phyloP scores from a whole-genome alignment of 306 rosid species.

The Gastrolobium villosum region DNA sequence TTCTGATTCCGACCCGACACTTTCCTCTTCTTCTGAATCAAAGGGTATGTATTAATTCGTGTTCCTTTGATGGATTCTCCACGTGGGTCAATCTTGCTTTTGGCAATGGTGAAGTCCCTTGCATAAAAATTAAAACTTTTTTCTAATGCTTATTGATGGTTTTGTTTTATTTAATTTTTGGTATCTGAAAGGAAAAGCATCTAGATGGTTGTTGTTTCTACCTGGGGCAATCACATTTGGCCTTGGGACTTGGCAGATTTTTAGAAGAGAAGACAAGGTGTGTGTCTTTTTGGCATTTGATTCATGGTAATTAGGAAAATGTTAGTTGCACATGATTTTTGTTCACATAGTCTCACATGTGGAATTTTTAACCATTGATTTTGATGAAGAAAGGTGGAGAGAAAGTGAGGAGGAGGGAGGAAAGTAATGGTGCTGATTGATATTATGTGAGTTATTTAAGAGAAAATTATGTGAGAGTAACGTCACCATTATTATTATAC shows the following conservation, averaged over 20 bases:
- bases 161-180: not conserved
- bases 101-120: slow-evolving; percentile 36
- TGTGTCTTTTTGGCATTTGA: slow-evolving; percentile 5
- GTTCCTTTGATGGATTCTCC: slow-evolving; percentile 15
- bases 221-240: slow-evolving; percentile 97
- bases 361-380: not conserved
- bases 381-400: not conserved
- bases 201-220: slow-evolving; percentile 76
- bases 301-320: slow-evolving; percentile 22
- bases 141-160: slow-evolving; percentile 7
- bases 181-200: slow-evolving; percentile 59
- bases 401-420: not conserved
- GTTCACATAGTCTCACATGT: slow-evolving; percentile 3
- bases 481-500: not conserved
- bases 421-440: slow-evolving; percentile 8
- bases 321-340: not conserved
- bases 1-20: slow-evolving; percentile 51
- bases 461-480: not conserved
- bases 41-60: slow-evolving; percentile 51
- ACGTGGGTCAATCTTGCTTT: slow-evolving; percentile 10
- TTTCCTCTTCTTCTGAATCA: slow-evolving; percentile 60
- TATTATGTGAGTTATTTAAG: not conserved
- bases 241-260: slow-evolving; percentile 96
- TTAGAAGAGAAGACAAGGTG: slow-evolving; percentile 93
- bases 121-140: not conserved